Evolutionary conservation across 148 eudicot genomes (phyloP).

Genomic region (Dysphania ambrosioides): DNA sequence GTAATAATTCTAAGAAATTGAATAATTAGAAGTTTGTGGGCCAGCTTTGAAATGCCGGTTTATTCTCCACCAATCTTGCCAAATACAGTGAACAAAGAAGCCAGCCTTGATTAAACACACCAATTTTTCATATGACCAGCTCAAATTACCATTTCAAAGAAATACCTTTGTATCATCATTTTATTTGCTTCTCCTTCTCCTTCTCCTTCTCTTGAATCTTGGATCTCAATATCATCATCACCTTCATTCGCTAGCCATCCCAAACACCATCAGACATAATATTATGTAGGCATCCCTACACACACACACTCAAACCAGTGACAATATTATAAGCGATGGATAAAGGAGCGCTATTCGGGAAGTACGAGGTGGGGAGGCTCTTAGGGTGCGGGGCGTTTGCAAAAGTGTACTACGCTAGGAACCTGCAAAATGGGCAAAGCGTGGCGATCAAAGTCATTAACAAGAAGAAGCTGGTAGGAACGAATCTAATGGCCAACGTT

Average conservation of each 20-base stretch:
- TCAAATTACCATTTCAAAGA: no score
- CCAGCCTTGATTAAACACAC: no score
- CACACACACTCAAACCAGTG: no score
- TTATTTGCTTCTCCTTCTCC: no score
- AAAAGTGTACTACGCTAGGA: conserved; percentile 65
- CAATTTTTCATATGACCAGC: no score
- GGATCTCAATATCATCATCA: no score
- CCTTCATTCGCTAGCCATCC: no score
- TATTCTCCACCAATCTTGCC: not conserved
- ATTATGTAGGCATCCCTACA: no score
- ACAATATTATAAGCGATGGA: conserved; percentile 8
- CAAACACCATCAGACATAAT: no score
- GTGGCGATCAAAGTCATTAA: conserved; percentile 60
- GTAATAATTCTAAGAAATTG: not conserved
- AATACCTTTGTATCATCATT: no score
- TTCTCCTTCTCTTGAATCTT: no score
- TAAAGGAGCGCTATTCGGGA: conserved; percentile 37
- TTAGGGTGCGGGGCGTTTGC: conserved; percentile 74
- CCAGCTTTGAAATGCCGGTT: not conserved
- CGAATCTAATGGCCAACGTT: conserved; percentile 34
- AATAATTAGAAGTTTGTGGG: not conserved
- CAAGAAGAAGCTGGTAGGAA: conserved; percentile 42
- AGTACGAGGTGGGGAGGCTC: conserved; percentile 61
- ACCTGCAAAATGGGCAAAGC: conserved; percentile 50
- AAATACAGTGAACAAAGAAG: not conserved